phyloP scores from a whole-genome alignment of 306 rosid species.

The Pachyrhizus erosus region DNA sequence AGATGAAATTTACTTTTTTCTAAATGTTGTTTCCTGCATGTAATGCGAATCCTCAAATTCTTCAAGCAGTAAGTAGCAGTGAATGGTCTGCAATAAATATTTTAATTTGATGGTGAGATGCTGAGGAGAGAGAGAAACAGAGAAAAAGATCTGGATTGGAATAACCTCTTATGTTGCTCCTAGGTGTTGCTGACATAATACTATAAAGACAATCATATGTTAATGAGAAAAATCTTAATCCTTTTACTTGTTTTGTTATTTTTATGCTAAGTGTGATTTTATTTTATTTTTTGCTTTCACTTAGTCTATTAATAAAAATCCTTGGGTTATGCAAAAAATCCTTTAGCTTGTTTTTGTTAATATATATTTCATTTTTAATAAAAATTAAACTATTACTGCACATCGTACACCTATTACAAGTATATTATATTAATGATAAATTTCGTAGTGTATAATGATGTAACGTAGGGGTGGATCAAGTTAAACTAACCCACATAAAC shows the following conservation, averaged over 20 bases:
- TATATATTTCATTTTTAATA: background rate
- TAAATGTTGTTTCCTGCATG: conserved; percentile 47
- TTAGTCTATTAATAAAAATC: background rate
- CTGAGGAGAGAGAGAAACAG: background rate
- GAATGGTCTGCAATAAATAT: conserved; percentile 39
- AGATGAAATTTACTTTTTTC: conserved; percentile 30
- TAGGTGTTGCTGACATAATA: background rate
- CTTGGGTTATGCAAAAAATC: background rate
- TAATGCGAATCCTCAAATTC: conserved; percentile 44
- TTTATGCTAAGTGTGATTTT: background rate
- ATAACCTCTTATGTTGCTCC: conserved; percentile 25
- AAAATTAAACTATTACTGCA: background rate
- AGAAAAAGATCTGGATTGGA: background rate
- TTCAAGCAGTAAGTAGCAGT: conserved; percentile 39
- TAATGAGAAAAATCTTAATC: background rate
- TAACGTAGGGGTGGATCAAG: conserved; percentile 39
- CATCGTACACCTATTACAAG: background rate
- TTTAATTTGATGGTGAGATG: conserved; percentile 26
- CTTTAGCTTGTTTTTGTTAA: background rate
- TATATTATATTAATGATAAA: no score
- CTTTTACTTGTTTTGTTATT: background rate
- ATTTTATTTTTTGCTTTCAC: no score
- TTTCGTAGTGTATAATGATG: background rate
- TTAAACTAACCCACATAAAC: conserved; percentile 28
- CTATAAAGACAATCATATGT: background rate